Evolutionary conservation across 208 protist genomes (phyloP).

Genomic region (Lotmaria passim): DNA sequence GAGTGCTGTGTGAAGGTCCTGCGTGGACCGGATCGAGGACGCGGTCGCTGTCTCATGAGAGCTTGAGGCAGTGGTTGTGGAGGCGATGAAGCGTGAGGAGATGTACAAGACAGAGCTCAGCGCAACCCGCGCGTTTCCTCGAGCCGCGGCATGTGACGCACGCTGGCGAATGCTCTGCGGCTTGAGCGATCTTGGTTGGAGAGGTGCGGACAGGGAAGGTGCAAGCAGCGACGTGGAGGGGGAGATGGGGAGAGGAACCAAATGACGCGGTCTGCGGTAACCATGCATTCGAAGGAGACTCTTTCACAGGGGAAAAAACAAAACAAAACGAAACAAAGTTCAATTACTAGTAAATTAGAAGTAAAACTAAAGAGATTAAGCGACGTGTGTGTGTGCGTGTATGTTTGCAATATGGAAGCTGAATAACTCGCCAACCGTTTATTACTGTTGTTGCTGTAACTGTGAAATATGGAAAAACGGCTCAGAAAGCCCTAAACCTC

Average conservation of each 20-base stretch:
- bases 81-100: background rate
- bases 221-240: background rate
- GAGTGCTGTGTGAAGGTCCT: constrained; percentile 30
- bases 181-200: background rate
- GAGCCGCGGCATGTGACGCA: background rate
- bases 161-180: background rate
- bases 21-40: constrained; percentile 17
- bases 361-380: too few species aligned
- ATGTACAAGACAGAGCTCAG: background rate
- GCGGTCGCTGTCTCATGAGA: background rate
- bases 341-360: too few species aligned
- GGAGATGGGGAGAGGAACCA: background rate
- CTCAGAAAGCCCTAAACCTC: too few species aligned
- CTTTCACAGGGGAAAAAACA: too few species aligned
- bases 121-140: background rate
- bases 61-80: background rate
- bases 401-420: too few species aligned
- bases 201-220: background rate
- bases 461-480: too few species aligned
- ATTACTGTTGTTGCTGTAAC: too few species aligned
- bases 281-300: constrained; percentile 10
- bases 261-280: background rate
- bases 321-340: too few species aligned
- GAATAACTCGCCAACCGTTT: too few species aligned
- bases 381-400: too few species aligned